Percentiles rank a stretch among this genome's conserved stretches.
Evolutionary conservation across 2,329 filamentous ascomycete genomes (phyloP).

Genomic region (Stachybotrys elegans): DNA sequence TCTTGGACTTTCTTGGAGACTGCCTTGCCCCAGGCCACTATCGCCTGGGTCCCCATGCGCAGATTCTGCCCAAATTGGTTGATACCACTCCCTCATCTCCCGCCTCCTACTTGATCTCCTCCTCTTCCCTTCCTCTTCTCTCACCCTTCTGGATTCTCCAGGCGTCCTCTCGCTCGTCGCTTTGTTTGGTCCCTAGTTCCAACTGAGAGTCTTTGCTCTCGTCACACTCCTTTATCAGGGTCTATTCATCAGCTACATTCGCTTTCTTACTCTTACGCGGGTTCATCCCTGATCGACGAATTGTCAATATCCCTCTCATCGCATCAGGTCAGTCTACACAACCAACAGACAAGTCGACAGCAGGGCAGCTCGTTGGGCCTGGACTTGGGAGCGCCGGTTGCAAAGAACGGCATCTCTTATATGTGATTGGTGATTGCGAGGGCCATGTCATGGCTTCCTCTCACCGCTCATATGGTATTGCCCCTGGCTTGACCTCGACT

Average conservation of each 20-base stretch:
- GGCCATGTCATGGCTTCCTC: too few species aligned
- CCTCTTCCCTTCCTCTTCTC: background rate
- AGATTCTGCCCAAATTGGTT: too few species aligned
- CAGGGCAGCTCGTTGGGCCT: too few species aligned
- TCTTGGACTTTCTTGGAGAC: too few species aligned
- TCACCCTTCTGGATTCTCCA: constrained; percentile 1
- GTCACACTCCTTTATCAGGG: constrained; percentile 47
- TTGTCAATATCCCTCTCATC: background rate
- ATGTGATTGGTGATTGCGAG: too few species aligned
- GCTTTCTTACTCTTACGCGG: constrained; percentile 23
- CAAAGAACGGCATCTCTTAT: too few species aligned
- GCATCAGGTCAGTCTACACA: background rate
- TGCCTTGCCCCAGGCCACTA: too few species aligned
- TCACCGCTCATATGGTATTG: too few species aligned
- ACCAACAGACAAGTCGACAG: too few species aligned
- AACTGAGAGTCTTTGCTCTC: constrained; percentile 51
- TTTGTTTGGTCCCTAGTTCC: constrained; percentile 36
- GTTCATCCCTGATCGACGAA: too few species aligned
- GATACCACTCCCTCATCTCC: background rate
- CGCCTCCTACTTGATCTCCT: background rate
- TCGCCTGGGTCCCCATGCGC: background rate
- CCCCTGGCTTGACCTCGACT: too few species aligned
- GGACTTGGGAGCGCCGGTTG: too few species aligned
- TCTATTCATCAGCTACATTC: constrained; percentile 22
- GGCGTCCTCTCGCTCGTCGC: constrained; percentile 18